A percentile compares a stretch with the other conserved stretches of the same genome.
Evolutionary conservation across 1,139 yeast species (phyloP).

Genomic region (Suzukiozyma palmioleophila): DNA sequence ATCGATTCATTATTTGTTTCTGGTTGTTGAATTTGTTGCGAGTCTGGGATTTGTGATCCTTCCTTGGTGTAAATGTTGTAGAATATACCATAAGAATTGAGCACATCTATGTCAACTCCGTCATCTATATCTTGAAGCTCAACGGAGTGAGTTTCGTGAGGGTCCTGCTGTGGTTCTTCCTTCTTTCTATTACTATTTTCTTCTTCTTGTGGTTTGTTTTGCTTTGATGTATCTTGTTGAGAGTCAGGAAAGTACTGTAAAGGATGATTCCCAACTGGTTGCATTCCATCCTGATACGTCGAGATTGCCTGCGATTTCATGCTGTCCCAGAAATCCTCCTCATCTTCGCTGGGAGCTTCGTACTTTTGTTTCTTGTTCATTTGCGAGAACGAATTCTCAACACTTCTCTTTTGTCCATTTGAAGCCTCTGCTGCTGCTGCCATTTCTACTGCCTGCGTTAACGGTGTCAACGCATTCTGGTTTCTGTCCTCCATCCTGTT

Average conservation of each 20-base stretch:
- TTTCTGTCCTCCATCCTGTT: slow-evolving; percentile 2
- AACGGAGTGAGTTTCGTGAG: slow-evolving; percentile 3
- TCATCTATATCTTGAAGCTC: slow-evolving; percentile 16
- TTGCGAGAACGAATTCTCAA: slow-evolving; percentile 7
- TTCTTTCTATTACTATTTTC: slow-evolving; percentile 4
- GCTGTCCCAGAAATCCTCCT: slow-evolving; percentile 66
- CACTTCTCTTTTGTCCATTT: slow-evolving; percentile 9
- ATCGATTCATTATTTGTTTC: slow-evolving; percentile 6
- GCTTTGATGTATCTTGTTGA: slow-evolving; percentile 5
- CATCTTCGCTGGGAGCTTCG: slow-evolving; percentile 19
- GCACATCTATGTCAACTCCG: slow-evolving; percentile 29
- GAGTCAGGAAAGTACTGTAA: slow-evolving; percentile 8
- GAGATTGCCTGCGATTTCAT: slow-evolving; percentile 38
- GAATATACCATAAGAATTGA: slow-evolving; percentile 33
- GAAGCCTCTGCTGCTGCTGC: slow-evolving; percentile 34
- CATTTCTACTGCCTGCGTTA: slow-evolving; percentile 42
- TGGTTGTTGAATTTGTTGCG: slow-evolving; percentile 9
- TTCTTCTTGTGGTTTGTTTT: slow-evolving; percentile 4
- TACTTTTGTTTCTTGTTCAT: slow-evolving; percentile 10
- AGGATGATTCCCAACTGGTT: slow-evolving; percentile 39
- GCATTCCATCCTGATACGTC: slow-evolving; percentile 26
- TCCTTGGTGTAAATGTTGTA: slow-evolving; percentile 34
- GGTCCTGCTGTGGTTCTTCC: slow-evolving; percentile 11
- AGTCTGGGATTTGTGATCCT: slow-evolving; percentile 28
- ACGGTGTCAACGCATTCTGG: slow-evolving; percentile 30